Percentiles rank a stretch among this genome's conserved stretches.
These are phyloP conservation scores for Saccharum officinarum DNA, from an alignment of 176 grass and related monocot species.

Conservation along the genomic window DNA sequence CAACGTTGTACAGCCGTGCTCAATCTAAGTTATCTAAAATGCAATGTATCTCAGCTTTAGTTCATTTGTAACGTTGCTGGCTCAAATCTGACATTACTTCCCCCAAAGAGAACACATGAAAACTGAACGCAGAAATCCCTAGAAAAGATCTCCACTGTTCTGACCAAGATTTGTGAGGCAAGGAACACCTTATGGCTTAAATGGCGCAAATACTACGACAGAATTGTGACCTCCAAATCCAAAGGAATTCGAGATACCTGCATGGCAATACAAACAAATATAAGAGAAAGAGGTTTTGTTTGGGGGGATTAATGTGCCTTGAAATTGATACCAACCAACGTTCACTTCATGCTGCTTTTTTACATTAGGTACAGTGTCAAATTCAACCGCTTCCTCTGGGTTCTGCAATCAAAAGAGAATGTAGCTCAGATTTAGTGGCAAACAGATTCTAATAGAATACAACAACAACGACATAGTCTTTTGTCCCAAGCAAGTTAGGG, in stretches of 20 bases:
- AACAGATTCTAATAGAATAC: not conserved
- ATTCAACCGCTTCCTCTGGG: conserved; percentile 77
- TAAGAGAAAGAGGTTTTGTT: not conserved
- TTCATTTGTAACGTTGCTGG: conserved; percentile 27
- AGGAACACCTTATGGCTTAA: conserved; percentile 62
- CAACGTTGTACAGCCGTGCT: conserved; percentile 27
- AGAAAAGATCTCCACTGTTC: conserved; percentile 17
- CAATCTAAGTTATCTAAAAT: conserved; percentile 40
- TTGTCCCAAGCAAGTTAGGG: too few species aligned
- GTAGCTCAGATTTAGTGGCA: conserved; percentile 10
- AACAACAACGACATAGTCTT: too few species aligned
- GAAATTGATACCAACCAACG: conserved; percentile 67
- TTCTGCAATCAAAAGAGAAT: conserved; percentile 53
- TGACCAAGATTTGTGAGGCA: conserved; percentile 33
- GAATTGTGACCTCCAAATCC: conserved; percentile 99
- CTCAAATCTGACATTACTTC: conserved; percentile 21
- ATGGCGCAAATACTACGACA: conserved; percentile 95
- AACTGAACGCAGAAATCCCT: conserved; percentile 16
- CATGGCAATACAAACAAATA: conserved; percentile 15
- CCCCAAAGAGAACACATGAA: conserved; percentile 20
- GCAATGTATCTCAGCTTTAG: conserved; percentile 18
- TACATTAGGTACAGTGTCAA: conserved; percentile 88
- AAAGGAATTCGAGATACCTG: conserved; percentile 97
- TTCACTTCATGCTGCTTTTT: conserved; percentile 95
- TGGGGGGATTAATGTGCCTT: too few species aligned